Conservation (phyloP, 2,329 filamentous ascomycete species). For the Cadophora gregata region DNA sequence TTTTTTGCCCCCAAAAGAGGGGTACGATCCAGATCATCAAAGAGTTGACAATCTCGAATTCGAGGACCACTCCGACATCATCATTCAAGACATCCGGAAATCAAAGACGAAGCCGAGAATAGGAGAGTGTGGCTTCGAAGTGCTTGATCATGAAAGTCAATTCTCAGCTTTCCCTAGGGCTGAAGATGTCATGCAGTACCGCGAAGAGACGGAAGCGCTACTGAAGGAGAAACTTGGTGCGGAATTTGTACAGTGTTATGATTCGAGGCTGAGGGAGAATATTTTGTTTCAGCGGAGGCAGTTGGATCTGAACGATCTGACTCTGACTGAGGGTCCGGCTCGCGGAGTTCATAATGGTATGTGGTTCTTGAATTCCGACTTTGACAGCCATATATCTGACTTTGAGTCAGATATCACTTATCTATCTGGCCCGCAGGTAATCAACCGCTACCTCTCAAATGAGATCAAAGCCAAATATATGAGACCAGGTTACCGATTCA, state of each 20-base stretch:
- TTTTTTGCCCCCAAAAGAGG: conserved; percentile 26
- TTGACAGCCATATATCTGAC: not conserved
- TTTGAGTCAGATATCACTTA: conserved; percentile 30
- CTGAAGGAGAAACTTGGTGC: conserved; percentile 25
- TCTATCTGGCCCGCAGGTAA: conserved; percentile 30
- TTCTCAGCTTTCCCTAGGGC: conserved; percentile 20
- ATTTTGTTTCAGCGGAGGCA: conserved; percentile 22
- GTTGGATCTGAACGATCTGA: conserved; percentile 23
- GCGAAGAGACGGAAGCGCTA: conserved; percentile 28
- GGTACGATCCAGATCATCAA: conserved; percentile 28
- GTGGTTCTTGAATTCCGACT: not conserved
- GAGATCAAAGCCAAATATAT: conserved; percentile 23
- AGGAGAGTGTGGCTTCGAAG: conserved; percentile 29
- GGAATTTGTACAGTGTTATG: conserved; percentile 32
- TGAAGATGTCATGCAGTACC: conserved; percentile 26
- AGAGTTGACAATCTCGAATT: conserved; percentile 34
- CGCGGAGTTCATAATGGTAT: conserved; percentile 36
- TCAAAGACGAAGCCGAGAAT: not conserved
- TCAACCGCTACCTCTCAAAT: conserved; percentile 26
- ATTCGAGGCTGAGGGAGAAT: conserved; percentile 29
- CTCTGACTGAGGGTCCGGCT: conserved; percentile 29
- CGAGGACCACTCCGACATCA: conserved; percentile 24
- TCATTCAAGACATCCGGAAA: conserved; percentile 28
- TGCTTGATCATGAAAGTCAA: conserved; percentile 26
- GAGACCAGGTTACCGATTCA: conserved; percentile 30